Evolutionary conservation across 495 filamentous ascomycete species (phyloP).

Genomic region (Neurospora sp.): DNA sequence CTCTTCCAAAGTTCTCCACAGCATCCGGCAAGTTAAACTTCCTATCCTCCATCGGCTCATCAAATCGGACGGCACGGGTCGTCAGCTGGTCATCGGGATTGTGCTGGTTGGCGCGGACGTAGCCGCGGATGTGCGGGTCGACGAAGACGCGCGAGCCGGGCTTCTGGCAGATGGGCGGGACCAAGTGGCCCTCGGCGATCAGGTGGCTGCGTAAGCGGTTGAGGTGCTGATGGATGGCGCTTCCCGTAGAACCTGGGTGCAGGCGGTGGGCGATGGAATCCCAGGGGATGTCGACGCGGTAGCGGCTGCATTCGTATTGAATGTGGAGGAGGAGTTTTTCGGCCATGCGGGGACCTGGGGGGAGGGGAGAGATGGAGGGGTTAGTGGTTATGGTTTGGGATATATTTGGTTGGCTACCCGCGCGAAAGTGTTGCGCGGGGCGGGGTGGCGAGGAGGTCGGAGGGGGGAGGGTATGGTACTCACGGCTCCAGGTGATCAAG

Average conservation of each 20-base stretch:
- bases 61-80: conserved; percentile 14
- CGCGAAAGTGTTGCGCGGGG: too few species aligned
- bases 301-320: conserved; percentile 20
- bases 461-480: conserved; percentile 4
- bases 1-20: background rate
- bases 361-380: too few species aligned
- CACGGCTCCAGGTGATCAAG: conserved; percentile 25
- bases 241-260: conserved; percentile 21
- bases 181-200: conserved; percentile 24
- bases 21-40: conserved; percentile 18
- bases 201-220: conserved; percentile 18
- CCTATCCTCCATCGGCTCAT: conserved; percentile 18
- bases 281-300: conserved; percentile 19
- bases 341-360: conserved; percentile 17
- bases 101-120: conserved; percentile 13
- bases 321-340: conserved; percentile 27
- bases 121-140: conserved; percentile 20
- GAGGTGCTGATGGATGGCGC: conserved; percentile 19
- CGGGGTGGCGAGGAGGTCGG: too few species aligned
- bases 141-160: background rate
- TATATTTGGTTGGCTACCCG: too few species aligned
- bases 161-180: conserved; percentile 22
- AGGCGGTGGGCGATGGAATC: conserved; percentile 23
- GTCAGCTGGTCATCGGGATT: background rate
- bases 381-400: too few species aligned